Base-by-base conservation (phyloP, 1,284 basidiomycete species). In the Ganoderma leucocontextum region DNA sequence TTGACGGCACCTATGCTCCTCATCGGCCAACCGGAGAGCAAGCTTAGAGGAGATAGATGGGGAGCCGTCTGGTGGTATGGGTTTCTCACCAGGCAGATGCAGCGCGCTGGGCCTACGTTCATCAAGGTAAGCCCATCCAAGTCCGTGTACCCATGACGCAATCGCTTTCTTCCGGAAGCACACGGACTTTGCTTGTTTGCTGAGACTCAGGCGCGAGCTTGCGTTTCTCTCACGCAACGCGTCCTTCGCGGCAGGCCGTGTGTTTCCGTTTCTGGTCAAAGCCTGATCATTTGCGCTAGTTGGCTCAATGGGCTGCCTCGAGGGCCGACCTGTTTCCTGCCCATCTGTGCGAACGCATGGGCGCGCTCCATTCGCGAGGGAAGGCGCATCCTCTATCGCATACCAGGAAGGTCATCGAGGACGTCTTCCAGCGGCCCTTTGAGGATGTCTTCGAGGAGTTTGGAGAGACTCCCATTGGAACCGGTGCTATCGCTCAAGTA, bases 301-400 rank as follows among this genome's bases (percentile, higher is more conserved):
- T 99, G 62, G 95, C 95, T 1, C 98, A 99, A 87, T 99, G 98
- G 98, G 98, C 98, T 1, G 98, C 94, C 6, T 97, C 96, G 36
- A 89, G 98, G 64, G 92, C 93, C 59, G 98, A 99, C 79, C 84
- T 99, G 6, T 99, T 99, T 82, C 95, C 98, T 0, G 86, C 91
- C n/a, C 81, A 89, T n/a, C 88, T 99, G 5, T 99, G 98, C 80
- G 87, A 94, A 67, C 87, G 89, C 70, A 86, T 99, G 75, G 95
- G 95, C 60, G 89, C 91, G 65, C 84, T 99, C 17, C 98, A 99
- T 78, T 98, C 97, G 2, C 93, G 89, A 73, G 96, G 93, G 67
- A 92, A 89, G 72, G 91, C 95, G 0, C 98, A 99, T 81, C 84
- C 91, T 1, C 82, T 99, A 70, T 75, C 78, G 25, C 92, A 99